Conservation (phyloP, 2,329 filamentous ascomycete genomes). For the Lecanosticta acicola region DNA sequence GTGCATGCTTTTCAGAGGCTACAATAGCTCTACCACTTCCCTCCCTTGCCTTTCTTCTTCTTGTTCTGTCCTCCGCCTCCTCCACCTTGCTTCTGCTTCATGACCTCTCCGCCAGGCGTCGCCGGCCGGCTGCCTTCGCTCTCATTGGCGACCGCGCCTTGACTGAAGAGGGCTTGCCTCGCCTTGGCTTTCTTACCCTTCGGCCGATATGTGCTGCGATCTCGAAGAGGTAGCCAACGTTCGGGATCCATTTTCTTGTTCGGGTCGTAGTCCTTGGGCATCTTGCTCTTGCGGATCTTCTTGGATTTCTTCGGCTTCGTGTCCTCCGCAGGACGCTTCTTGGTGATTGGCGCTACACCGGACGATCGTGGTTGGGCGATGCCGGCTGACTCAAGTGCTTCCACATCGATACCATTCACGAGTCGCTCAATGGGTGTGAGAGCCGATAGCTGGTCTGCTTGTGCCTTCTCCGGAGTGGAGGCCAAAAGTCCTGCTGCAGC, state of each 20-base stretch:
- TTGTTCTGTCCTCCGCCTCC: slow-evolving; percentile 32
- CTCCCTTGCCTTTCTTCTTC: slow-evolving; percentile 36
- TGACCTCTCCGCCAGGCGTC: slow-evolving; percentile 33
- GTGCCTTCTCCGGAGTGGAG: slow-evolving; percentile 56
- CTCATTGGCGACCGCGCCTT: slow-evolving; percentile 71
- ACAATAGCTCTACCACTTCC: slow-evolving; percentile 18
- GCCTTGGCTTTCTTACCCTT: slow-evolving; percentile 85
- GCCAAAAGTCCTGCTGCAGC: slow-evolving; percentile 82
- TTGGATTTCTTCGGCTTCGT: slow-evolving; percentile 50
- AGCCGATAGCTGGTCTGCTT: slow-evolving; percentile 48
- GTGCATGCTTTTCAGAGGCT: not conserved
- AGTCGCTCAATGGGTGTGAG: slow-evolving; percentile 61
- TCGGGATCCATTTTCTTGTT: slow-evolving; percentile 81
- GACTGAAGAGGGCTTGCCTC: slow-evolving; percentile 63
- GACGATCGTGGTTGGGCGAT: slow-evolving; percentile 44
- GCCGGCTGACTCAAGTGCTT: slow-evolving; percentile 60
- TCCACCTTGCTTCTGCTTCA: slow-evolving; percentile 42
- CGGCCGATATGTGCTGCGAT: slow-evolving; percentile 80
- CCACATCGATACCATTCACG: slow-evolving; percentile 55
- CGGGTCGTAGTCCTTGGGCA: slow-evolving; percentile 70
- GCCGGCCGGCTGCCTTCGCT: slow-evolving; percentile 30
- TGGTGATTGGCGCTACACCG: slow-evolving; percentile 26
- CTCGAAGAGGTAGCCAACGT: slow-evolving; percentile 84
- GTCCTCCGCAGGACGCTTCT: slow-evolving; percentile 48
- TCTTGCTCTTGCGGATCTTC: slow-evolving; percentile 53